These are phyloP conservation scores for Trichosporon coremiiforme DNA, from an alignment of 1,284 basidiomycete species.

Conservation along the genomic window DNA sequence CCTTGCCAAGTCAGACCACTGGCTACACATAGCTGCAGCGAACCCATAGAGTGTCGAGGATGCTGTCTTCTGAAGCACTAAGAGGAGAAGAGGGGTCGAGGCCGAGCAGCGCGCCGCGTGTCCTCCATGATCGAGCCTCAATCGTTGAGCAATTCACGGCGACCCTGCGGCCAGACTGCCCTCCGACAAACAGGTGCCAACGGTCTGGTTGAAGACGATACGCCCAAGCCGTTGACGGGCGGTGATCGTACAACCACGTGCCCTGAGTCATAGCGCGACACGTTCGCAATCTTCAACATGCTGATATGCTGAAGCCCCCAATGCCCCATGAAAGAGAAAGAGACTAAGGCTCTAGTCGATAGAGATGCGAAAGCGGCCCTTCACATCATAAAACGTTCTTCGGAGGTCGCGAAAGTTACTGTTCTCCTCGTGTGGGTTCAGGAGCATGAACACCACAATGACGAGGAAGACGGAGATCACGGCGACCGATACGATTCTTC, in stretches of 20 bases:
- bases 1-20: too few species aligned
- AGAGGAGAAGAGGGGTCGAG: too few species aligned
- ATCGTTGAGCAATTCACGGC: too few species aligned
- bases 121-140: too few species aligned
- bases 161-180: too few species aligned
- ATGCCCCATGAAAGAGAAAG: not conserved
- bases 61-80: too few species aligned
- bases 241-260: not conserved
- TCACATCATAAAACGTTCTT: slow-evolving; percentile 18
- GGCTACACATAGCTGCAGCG: too few species aligned
- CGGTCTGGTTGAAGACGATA: too few species aligned
- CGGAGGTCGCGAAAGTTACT: not conserved
- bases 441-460: slow-evolving; percentile 42
- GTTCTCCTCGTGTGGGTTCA: slow-evolving; percentile 19
- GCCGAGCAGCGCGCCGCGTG: too few species aligned
- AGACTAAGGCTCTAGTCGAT: not conserved
- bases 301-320: not conserved
- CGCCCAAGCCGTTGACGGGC: not conserved
- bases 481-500: slow-evolving; percentile 43
- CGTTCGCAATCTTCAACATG: not conserved
- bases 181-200: too few species aligned
- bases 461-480: slow-evolving; percentile 52
- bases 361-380: not conserved
- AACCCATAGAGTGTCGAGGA: too few species aligned
- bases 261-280: not conserved